Percentiles rank a stretch among this genome's conserved stretches.
Evolutionary conservation across 2,329 filamentous ascomycete genomes (phyloP).

Genomic region (Torrubiella hemipterigena): DNA sequence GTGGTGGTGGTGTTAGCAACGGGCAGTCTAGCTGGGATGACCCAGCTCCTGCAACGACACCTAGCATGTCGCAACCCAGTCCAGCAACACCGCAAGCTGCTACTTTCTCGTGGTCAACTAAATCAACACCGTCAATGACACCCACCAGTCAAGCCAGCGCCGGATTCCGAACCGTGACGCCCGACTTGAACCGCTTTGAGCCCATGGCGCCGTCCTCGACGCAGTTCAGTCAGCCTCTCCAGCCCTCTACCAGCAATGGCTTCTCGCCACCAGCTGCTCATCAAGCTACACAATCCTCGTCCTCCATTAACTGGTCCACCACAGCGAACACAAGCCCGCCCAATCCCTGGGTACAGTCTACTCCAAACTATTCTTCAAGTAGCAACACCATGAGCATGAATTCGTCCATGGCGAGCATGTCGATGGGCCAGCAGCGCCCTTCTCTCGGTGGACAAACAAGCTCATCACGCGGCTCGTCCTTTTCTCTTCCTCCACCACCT

Average conservation of each 20-base stretch:
- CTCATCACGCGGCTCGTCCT: conserved; percentile 30
- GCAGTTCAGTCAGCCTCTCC: conserved; percentile 50
- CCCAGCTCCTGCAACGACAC: conserved; percentile 16
- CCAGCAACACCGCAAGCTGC: conserved; percentile 32
- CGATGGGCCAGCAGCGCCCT: conserved; percentile 30
- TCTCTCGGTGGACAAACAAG: conserved; percentile 13
- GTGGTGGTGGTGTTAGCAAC: conserved; percentile 27
- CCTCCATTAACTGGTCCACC: conserved; percentile 40
- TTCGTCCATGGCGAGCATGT: conserved; percentile 35
- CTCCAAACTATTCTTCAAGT: conserved; percentile 14
- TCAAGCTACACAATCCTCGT: conserved; percentile 11
- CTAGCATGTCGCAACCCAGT: conserved; percentile 21
- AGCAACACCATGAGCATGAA: conserved; percentile 23
- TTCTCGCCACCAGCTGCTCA: conserved; percentile 14
- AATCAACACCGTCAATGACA: conserved; percentile 36
- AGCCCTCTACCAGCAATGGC: conserved; percentile 23
- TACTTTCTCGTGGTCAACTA: conserved; percentile 55
- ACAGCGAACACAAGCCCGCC: conserved; percentile 21
- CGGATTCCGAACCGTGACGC: conserved; percentile 49
- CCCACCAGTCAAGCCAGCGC: conserved; percentile 16
- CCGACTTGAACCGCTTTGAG: conserved; percentile 43
- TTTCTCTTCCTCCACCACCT: conserved; percentile 47
- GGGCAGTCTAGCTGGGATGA: conserved; percentile 37
- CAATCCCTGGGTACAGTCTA: conserved; percentile 35
- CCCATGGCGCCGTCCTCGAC: conserved; percentile 45